Percentiles rank a stretch among this genome's conserved stretches.
phyloP scores from a whole-genome alignment of 2,329 filamentous ascomycete species.

The Hirsutella minnesotensis region DNA sequence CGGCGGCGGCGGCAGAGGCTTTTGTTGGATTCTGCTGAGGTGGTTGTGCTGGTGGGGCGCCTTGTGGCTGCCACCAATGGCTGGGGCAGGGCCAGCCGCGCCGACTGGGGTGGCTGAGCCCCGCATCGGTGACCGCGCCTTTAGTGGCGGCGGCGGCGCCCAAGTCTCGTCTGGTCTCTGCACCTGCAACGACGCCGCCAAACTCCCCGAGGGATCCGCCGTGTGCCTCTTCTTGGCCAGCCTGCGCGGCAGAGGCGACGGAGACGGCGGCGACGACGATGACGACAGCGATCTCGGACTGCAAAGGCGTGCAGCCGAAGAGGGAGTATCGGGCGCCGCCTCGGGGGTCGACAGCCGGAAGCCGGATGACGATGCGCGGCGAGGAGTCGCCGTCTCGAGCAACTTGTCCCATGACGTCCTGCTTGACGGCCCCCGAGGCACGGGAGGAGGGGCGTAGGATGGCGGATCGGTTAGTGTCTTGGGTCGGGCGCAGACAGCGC shows the following conservation, averaged over 20 bases:
- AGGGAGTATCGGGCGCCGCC: too few species aligned
- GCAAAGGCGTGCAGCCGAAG: too few species aligned
- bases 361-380: too few species aligned
- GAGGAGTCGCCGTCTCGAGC: background rate
- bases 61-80: slow-evolving; percentile 1
- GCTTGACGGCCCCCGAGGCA: background rate
- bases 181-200: background rate
- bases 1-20: slow-evolving; percentile 2
- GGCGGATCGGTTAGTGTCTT: background rate
- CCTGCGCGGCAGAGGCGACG: background rate
- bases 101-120: slow-evolving; percentile 7
- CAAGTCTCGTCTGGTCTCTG: slow-evolving; percentile 14
- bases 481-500: background rate
- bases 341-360: too few species aligned
- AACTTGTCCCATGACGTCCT: background rate
- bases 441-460: background rate
- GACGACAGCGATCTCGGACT: background rate
- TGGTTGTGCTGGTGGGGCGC: background rate
- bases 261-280: background rate
- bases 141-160: slow-evolving; percentile 6
- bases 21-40: slow-evolving; percentile 2
- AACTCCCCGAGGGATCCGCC: too few species aligned
- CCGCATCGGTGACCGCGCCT: slow-evolving; percentile 12
- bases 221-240: slow-evolving; percentile 8
- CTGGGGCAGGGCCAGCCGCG: slow-evolving; percentile 8